These are phyloP conservation scores for Botrytis fragariae DNA, from an alignment of 2,329 filamentous ascomycete genomes.

Conservation along the genomic window DNA sequence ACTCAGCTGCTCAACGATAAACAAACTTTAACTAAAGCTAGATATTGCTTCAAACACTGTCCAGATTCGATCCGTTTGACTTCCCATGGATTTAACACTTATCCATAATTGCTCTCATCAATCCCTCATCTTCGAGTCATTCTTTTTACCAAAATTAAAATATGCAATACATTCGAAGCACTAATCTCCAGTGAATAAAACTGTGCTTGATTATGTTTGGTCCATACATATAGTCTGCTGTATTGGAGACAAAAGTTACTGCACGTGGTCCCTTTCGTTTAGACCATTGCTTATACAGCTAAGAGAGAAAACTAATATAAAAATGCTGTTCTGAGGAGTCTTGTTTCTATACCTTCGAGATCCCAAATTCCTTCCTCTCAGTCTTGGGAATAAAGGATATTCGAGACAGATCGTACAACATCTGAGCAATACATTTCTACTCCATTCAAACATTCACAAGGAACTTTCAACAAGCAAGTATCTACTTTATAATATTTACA, in stretches of 20 bases:
- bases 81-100: not conserved
- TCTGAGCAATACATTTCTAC: not conserved
- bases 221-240: not conserved
- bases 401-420: not conserved
- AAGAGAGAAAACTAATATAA: not conserved
- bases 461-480: not conserved
- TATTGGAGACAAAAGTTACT: rapidly evolving
- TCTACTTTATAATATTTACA: too few species aligned
- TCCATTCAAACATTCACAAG: not conserved
- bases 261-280: not conserved
- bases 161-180: not conserved
- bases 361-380: not conserved
- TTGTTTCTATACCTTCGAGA: rapidly evolving
- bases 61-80: not conserved
- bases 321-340: not conserved
- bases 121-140: not conserved
- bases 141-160: not conserved
- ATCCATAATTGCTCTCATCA: not conserved
- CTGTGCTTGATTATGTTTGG: not conserved
- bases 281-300: not conserved
- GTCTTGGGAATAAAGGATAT: not conserved
- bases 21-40: rapidly evolving
- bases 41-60: not conserved
- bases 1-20: rapidly evolving
- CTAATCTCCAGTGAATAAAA: not conserved